Base-by-base conservation (phyloP, 108 stramenopile genomes). In the Fragilariopsis cylindrus region DNA sequence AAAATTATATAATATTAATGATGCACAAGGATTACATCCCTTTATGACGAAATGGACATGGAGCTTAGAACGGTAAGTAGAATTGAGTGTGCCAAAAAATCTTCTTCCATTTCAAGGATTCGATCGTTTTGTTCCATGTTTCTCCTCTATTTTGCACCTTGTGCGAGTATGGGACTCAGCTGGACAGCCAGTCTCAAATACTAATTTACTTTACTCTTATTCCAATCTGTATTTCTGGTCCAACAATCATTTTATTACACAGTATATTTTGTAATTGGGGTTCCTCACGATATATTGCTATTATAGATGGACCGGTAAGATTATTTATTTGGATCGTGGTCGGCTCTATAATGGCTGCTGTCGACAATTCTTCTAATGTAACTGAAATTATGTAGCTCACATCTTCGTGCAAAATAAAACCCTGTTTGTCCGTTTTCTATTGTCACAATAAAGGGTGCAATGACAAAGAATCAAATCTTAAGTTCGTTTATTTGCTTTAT, bases 261-360 rank as follows among this genome's bases (percentile, higher is more conserved):
- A 30, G 30, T 7, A 48, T 83, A 1, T 86, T 80, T 70, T 86
- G 85, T 50, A 75, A 79, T n/a, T 67, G 64, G 5, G 16, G 69
- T 48, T 63, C 74, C 0, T 56, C 58, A 5, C 67, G 85, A 9
- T 86, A 74, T 60, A 70, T 86, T 46, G 58, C 71, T 3, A 80
- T 86, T 62, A 47, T 83, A 7, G 13, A 77, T n/a, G 85, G 85
- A 11, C 69, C 79, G 19, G 92, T 92, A 73, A 84, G 94, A 57
- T 87, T 50, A 39, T 41, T 57, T 60, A 4, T 54, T 71, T 45
- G 18, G 21, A 45, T 46, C 6, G 30, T 30, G 30, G 30, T 30
- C 30, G 30, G 30, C 5, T 63, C 15, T n/a, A 54, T n/a, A 15
- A n/a, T 54, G 13, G 13, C 53, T n/a, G 53, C 15, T 54, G 53